Percentiles rank a stretch among this genome's conserved stretches.
phyloP scores from a whole-genome alignment of 495 filamentous ascomycete genomes.

The Podospora anserina region DNA sequence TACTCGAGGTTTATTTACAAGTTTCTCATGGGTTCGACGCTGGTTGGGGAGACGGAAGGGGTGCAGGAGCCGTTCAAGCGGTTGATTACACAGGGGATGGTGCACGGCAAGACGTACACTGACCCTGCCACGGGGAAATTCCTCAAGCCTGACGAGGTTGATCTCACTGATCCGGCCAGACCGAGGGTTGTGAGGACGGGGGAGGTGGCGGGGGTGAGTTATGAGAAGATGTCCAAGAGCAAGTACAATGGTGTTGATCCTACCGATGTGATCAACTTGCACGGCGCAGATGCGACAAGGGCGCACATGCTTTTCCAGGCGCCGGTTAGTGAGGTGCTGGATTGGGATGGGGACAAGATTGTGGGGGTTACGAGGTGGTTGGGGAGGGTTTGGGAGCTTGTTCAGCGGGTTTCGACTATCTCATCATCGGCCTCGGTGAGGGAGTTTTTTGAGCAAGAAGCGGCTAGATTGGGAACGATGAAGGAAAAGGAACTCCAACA shows the following conservation, averaged over 20 bases:
- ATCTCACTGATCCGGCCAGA: slow-evolving; percentile 53
- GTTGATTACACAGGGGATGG: slow-evolving; percentile 87
- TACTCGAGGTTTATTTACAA: slow-evolving; percentile 91
- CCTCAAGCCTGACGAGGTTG: slow-evolving; percentile 73
- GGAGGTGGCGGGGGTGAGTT: slow-evolving; percentile 57
- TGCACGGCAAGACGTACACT: slow-evolving; percentile 78
- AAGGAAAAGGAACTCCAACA: slow-evolving; percentile 20
- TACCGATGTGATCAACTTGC: slow-evolving; percentile 60
- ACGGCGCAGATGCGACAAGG: slow-evolving; percentile 80
- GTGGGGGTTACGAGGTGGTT: slow-evolving; percentile 79
- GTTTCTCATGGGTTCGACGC: slow-evolving; percentile 61
- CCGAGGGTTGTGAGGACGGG: slow-evolving; percentile 61
- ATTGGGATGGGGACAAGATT: slow-evolving; percentile 86
- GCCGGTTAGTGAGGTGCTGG: slow-evolving; percentile 74
- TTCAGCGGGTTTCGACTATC: slow-evolving; percentile 33
- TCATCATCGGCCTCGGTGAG: slow-evolving; percentile 6
- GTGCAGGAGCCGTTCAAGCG: slow-evolving; percentile 70
- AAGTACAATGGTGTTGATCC: slow-evolving; percentile 94
- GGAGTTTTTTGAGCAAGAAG: slow-evolving; percentile 32
- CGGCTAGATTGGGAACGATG: slow-evolving; percentile 18
- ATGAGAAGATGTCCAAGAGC: slow-evolving; percentile 95
- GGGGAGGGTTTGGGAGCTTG: slow-evolving; percentile 58
- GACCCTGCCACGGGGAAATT: slow-evolving; percentile 74
- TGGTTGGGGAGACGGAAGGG: slow-evolving; percentile 23
- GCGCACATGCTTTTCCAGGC: slow-evolving; percentile 87